Evolutionary conservation across 768 basidiomycete species (phyloP).

Genomic region (Hygrocybe punicea): DNA sequence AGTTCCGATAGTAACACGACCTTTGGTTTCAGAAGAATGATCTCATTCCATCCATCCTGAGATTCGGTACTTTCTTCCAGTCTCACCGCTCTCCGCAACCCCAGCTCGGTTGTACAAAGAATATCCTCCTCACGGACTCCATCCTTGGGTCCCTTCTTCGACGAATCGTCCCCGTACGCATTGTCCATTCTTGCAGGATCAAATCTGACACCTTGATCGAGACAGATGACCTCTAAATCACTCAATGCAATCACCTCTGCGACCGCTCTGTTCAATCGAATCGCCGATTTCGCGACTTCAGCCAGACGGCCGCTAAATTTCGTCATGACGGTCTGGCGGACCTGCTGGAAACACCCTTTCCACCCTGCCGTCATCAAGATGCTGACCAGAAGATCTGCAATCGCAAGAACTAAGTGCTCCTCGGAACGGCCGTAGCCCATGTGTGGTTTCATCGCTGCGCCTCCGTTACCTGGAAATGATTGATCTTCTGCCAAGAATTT

Average conservation of each 20-base stretch:
- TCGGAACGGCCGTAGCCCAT: slow-evolving; percentile 6
- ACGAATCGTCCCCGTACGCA: neutral
- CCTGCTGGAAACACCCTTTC: neutral
- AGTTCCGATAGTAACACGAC: neutral
- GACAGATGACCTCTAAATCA: neutral
- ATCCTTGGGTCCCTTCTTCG: neutral
- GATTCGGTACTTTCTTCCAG: too few species aligned
- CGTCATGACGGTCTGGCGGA: neutral
- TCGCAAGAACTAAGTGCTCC: neutral
- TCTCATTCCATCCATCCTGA: neutral
- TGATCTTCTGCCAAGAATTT: slow-evolving; percentile 41
- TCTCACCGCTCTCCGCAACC: neutral
- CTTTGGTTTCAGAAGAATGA: neutral
- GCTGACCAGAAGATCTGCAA: neutral
- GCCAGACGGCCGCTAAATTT: neutral
- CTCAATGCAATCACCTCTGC: neutral
- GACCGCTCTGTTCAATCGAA: neutral
- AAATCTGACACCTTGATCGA: neutral
- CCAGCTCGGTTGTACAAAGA: neutral
- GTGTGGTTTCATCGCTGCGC: slow-evolving; percentile 37
- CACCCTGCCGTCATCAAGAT: neutral
- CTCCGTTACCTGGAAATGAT: slow-evolving; percentile 44
- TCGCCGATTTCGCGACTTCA: neutral
- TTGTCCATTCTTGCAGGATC: neutral
- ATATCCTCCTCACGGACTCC: neutral